Conservation (phyloP, 2,329 filamentous ascomycete genomes). For the Camillea tinctor region DNA sequence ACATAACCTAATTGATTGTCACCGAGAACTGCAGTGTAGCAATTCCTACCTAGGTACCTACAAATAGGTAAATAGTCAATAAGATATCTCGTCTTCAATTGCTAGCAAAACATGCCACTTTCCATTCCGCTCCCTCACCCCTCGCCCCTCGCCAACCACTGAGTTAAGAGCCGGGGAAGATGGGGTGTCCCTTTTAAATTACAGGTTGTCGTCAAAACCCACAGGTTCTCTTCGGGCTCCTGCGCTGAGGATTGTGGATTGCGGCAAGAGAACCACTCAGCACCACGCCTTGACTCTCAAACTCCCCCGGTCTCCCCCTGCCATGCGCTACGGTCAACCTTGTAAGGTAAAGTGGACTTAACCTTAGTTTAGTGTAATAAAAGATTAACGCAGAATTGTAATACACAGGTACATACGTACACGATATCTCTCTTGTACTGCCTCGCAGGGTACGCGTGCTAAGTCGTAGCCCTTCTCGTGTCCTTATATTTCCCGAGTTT, state of each 20-base stretch:
- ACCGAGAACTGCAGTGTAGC: too few relatives aligned
- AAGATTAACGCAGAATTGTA: not conserved
- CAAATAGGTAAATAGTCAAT: not conserved
- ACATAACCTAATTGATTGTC: too few relatives aligned
- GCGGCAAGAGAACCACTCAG: not conserved
- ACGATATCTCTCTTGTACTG: not conserved
- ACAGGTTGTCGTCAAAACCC: not conserved
- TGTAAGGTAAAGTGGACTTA: not conserved
- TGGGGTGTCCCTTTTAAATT: conserved; percentile 1
- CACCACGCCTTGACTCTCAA: too few relatives aligned
- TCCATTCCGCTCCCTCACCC: too few relatives aligned
- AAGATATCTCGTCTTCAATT: not conserved
- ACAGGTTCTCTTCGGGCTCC: not conserved
- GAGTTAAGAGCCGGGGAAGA: not conserved
- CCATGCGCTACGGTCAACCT: not conserved
- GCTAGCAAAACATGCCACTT: not conserved
- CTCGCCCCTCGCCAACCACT: not conserved
- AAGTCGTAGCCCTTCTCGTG: not conserved
- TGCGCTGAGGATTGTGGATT: not conserved
- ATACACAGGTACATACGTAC: too few relatives aligned
- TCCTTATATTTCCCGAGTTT: not conserved
- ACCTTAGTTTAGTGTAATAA: not conserved
- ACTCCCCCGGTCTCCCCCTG: not conserved
- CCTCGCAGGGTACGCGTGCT: not conserved
- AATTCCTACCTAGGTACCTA: too few relatives aligned